Evolutionary conservation across 2,329 filamentous ascomycete genomes (phyloP).

Genomic region (Leptographium galeiforme): DNA sequence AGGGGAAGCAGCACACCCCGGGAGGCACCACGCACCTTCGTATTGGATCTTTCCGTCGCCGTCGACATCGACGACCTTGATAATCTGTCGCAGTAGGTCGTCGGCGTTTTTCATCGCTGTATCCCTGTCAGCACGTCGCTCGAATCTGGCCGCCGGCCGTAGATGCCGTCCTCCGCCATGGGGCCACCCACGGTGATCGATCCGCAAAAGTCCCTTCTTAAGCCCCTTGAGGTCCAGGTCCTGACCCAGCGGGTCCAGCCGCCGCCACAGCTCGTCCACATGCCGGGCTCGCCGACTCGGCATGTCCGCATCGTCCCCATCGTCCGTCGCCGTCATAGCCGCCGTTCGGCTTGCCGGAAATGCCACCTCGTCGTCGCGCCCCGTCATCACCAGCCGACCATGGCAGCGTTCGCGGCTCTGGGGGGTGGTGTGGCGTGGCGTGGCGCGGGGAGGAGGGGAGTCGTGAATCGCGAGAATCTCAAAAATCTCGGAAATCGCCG

Average conservation of each 20-base stretch:
- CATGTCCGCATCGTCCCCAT: conserved; percentile 15
- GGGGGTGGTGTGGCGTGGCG: too few relatives aligned
- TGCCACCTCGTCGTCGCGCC: conserved; percentile 1
- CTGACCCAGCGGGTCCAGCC: conserved; percentile 62
- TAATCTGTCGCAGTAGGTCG: conserved; percentile 65
- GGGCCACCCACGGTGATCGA: conserved; percentile 67
- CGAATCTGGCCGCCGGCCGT: background rate
- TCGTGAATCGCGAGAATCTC: background rate
- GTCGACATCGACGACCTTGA: conserved; percentile 70
- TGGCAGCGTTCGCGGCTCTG: background rate
- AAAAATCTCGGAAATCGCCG: too few relatives aligned
- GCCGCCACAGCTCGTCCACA: conserved; percentile 72
- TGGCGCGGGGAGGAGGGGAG: background rate
- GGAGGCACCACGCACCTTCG: conserved; percentile 44
- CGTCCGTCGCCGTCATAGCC: background rate
- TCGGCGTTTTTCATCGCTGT: conserved; percentile 79
- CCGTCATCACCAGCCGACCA: conserved; percentile 3
- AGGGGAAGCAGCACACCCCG: too few relatives aligned
- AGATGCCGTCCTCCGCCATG: background rate
- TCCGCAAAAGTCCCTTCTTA: conserved; percentile 70
- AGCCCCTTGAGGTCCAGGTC: conserved; percentile 75
- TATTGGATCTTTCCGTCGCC: conserved; percentile 85
- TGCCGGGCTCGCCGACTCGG: conserved; percentile 68
- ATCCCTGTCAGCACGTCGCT: background rate
- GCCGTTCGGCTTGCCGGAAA: background rate